Evolutionary conservation across 768 basidiomycete species (phyloP), one percentile per base, ranked within the genome.

Genomic region (Porpolomopsis calyptriformis): DNA sequence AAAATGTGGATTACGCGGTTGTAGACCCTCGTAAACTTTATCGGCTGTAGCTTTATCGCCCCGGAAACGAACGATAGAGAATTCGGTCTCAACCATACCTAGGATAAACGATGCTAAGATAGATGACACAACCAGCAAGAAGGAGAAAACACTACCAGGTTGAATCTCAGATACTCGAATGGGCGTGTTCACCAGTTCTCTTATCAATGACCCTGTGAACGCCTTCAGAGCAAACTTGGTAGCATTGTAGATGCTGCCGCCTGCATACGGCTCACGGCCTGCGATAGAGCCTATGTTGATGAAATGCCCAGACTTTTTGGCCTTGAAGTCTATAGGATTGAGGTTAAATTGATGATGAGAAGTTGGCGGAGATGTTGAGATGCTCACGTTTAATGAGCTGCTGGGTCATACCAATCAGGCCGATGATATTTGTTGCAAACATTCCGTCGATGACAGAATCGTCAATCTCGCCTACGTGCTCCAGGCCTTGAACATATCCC

Each of bases 281-380:
- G 96, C 93, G 48, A 99, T 77, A 9, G 91, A 94, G 6, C 96
- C 93, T 41, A 99, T 69, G 63, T 96, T 94, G 67, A 99, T 97
- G 54, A 99, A 70, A 67, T 93, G 91, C 0, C 90, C 88, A 3
- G 77, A 66, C 56, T 82, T 77, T 59, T 74, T 81, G 45, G 67
- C 72, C 60, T 84, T 89, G 70, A 91, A 89, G 48, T 84, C 86
- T 87, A 54, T 11, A 43, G 24, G 18, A 23, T 51, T 7, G 29
- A 36, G 37, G 20, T 46, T 18, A 35, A 34, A 12, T 7, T 16
- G 27, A 42, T 26, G 45, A 41, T 29, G 3, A 36, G 3, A 29
- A 9, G 39, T 16, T 16, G 25, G 25, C 29, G 33, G 10, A 8
- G 35, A 29, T 11, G 27, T n/a, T 20, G n/a, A 20, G 23, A 22